Evolutionary conservation across 371 early-diverging fungal genomes (phyloP), one percentile per base, ranked within the genome.

Genomic region (Apophysomyces sp.): DNA sequence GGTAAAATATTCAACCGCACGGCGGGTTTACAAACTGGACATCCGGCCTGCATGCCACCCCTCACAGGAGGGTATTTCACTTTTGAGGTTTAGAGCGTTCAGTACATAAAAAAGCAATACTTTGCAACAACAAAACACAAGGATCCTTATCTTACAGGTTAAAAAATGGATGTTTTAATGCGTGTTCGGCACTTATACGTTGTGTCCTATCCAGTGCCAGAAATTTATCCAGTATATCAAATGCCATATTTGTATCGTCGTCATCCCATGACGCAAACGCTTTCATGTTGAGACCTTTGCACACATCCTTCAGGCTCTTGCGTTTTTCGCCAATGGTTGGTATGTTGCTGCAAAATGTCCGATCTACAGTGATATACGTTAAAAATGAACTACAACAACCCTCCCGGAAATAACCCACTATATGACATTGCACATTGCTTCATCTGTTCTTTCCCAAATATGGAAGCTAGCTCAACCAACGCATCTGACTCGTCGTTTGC

Each of bases 361-460:
- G 85, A 54, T 79, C 87, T 82, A 77, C 12, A 56, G n/a, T n/a
- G 58, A 28, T 29, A 28, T 11, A 18, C n/a, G 24, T 34, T 55
- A 37, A 36, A 41, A 57, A 18, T 12, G 11, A 3, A 2, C 37
- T n/a, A 37, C 11, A n/a, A n/a, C 37, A 11, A 37, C 11, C 2
- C 11, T 37, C 37, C 11, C 2, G 30, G 5, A 28, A 39, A 12
- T 36, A 24, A 61, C 80, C 60, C 80, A 88, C 92, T 76, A 12
- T 88, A 79, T 13, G 67, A 52, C 1, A 71, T 60, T 0, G 94
- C 95, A 13, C 83, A 80, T 5, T 83, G 74, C 55, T 91, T 76
- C 94, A 99, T 92, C 39, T 80, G 92, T 5, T 81, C 60, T 26
- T 77, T 72, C 0, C 99, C 99, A 78, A 92, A 98, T 12, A 99